A percentile compares a stretch with the other conserved stretches of the same genome.
phyloP scores from a whole-genome alignment of 345 rosid species.

The Rhodamnia rubescens region DNA sequence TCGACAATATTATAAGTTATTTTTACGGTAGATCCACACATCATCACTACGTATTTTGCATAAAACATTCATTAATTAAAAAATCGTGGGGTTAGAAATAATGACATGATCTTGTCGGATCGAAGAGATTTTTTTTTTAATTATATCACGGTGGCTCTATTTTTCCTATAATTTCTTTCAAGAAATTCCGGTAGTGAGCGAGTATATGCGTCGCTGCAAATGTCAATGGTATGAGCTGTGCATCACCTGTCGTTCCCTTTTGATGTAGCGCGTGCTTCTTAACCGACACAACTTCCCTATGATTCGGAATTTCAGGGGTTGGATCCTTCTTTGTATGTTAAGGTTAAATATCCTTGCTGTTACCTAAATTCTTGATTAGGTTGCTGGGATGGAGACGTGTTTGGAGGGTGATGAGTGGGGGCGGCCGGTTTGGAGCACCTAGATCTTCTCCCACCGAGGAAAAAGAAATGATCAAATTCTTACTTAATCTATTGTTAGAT shows the following conservation, averaged over 20 bases:
- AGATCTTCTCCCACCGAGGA: too few species aligned
- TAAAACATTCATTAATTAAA: too few species aligned
- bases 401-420: not conserved
- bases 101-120: too few species aligned
- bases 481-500: too few species aligned
- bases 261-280: not conserved
- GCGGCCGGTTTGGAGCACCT: not conserved
- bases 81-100: too few species aligned
- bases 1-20: too few species aligned
- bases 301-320: not conserved
- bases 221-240: slow-evolving; percentile 8
- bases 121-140: too few species aligned
- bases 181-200: not conserved
- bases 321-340: not conserved
- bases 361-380: not conserved
- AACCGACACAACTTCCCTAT: not conserved
- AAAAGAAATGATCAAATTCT: too few species aligned
- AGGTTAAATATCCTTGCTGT: not conserved
- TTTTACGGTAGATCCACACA: too few species aligned
- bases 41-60: too few species aligned
- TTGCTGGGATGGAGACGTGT: not conserved
- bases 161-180: not conserved
- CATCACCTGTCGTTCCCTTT: slow-evolving; percentile 4
- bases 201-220: not conserved
- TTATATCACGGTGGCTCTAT: not conserved